Evolutionary conservation across 2,329 filamentous ascomycete genomes (phyloP).

Genomic region (Diaporthe caulivora): DNA sequence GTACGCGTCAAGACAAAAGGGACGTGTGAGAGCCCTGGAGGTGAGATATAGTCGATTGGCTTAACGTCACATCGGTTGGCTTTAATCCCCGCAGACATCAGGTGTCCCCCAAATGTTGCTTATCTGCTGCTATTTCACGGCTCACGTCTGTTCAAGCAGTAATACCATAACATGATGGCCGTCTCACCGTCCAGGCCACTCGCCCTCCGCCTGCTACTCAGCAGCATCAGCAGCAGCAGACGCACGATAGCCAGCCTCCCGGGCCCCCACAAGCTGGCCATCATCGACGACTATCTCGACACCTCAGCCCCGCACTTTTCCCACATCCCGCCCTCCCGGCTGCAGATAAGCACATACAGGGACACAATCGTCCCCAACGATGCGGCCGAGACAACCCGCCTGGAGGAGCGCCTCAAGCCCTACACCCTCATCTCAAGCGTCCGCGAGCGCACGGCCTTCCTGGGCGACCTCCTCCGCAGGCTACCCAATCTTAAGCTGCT

Average conservation of each 20-base stretch:
- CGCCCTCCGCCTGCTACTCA: background rate
- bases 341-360: conserved; percentile 63
- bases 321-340: conserved; percentile 52
- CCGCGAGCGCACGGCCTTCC: conserved; percentile 75
- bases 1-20: background rate
- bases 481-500: conserved; percentile 75
- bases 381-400: conserved; percentile 41
- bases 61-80: background rate
- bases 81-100: background rate
- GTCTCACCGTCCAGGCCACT: background rate
- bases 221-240: background rate
- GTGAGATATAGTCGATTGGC: background rate
- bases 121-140: background rate
- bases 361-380: conserved; percentile 63
- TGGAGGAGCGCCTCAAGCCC: conserved; percentile 67
- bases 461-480: conserved; percentile 61
- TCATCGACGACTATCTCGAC: conserved; percentile 70
- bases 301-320: conserved; percentile 62
- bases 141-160: background rate
- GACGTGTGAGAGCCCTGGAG: background rate
- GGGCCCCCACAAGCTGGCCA: conserved; percentile 52
- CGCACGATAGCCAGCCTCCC: background rate
- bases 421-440: conserved; percentile 70
- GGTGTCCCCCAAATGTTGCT: background rate
- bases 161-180: background rate